phyloP scores from a whole-genome alignment of 495 filamentous ascomycete species.

The Glonium stellatum region DNA sequence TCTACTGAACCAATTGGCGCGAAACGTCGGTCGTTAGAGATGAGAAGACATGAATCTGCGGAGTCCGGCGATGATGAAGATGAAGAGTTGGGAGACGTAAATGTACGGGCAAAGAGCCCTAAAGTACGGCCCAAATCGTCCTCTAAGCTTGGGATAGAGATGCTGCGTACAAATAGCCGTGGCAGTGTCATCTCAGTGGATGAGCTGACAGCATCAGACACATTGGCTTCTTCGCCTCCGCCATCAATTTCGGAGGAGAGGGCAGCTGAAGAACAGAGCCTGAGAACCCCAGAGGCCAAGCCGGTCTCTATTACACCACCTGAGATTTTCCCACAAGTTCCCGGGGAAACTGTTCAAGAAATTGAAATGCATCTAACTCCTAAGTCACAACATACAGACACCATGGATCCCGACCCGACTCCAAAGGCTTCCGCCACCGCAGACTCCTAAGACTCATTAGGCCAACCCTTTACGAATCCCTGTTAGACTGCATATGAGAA shows the following conservation, averaged over 20 bases:
- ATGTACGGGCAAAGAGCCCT: slow-evolving; percentile 53
- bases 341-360: slow-evolving; percentile 34
- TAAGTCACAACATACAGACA: slow-evolving; percentile 5
- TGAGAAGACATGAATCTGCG: slow-evolving; percentile 64
- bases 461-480: neutral
- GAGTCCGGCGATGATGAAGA: slow-evolving; percentile 92
- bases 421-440: slow-evolving; percentile 13
- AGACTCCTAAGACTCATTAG: neutral
- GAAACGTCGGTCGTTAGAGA: slow-evolving; percentile 49
- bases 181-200: slow-evolving; percentile 63
- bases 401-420: slow-evolving; percentile 20
- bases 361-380: slow-evolving; percentile 36
- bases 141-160: slow-evolving; percentile 84
- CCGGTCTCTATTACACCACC: slow-evolving; percentile 38
- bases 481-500: neutral
- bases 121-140: slow-evolving; percentile 46
- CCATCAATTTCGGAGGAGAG: slow-evolving; percentile 25
- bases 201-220: slow-evolving; percentile 27
- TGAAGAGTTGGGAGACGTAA: slow-evolving; percentile 67
- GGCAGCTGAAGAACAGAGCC: slow-evolving; percentile 24
- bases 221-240: slow-evolving; percentile 26
- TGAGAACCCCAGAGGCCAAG: slow-evolving; percentile 21
- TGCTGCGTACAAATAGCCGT: slow-evolving; percentile 91
- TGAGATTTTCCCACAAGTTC: slow-evolving; percentile 35
- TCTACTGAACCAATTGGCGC: slow-evolving; percentile 73